Evolutionary conservation across 1,284 basidiomycete species (phyloP), one percentile per base, ranked within the genome.

Genomic region (Papiliotrema nemorosa): DNA sequence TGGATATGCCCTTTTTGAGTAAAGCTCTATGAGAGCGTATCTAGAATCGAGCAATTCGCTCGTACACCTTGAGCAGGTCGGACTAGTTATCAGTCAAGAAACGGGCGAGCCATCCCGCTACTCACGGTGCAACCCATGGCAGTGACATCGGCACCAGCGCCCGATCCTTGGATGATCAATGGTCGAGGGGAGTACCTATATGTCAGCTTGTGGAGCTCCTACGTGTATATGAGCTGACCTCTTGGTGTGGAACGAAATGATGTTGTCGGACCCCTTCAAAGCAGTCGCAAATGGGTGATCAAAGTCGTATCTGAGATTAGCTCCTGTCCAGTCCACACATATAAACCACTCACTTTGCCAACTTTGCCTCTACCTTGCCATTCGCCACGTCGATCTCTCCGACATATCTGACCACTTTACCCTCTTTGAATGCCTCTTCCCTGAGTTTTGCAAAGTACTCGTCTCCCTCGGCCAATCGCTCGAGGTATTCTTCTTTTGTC

Each of bases 91-190:
- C 10, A 51, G 44, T 20, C 18, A 9, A 27, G 38, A 16, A 2
- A n/a, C 20, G 21, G 13, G 13, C 13, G 20, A 3, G 5, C 16
- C 35, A 40, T 5, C 21, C 4, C 14, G 34, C 29, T 2, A 66
- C 73, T 68, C 62, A 72, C 72, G 26, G 69, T 73, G 18, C 97
- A 92, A 21, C 94, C 94, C 91, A 97, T 97, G 0, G 94, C 96
- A 16, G 94, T 98, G 16, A 98, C 94, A 25, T 89, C 92, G 2
- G 92, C 92, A 20, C 94, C 94, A 0, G 96, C 94, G 12, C 94
- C 94, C 0, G 92, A 85, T 36, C 94, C 94, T 71, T 97, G 94
- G 21, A 99, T 81, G 57, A 97, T 88, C 54, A 99, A 78, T 0
- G 94, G 88, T 48, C 88, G 77, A 6, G 84, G 81, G 21, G 85